Percentiles rank a stretch among this genome's conserved stretches.
Conservation (phyloP, 2,329 filamentous ascomycete species). For the Aspergillus uvarum region DNA sequence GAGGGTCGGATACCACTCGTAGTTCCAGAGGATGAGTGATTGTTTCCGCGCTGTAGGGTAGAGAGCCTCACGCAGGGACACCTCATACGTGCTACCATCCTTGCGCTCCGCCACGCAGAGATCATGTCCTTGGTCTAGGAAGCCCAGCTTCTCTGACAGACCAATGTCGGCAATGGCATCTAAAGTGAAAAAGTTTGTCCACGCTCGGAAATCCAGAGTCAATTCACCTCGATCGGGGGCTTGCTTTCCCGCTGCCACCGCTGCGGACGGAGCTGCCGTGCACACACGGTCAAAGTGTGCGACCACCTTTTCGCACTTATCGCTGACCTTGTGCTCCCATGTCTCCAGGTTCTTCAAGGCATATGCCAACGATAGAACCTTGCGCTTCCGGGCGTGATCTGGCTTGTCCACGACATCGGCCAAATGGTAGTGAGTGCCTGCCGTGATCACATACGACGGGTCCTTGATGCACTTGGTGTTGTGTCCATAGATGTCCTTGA, state of each 20-base stretch:
- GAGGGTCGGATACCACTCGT: conserved; percentile 50
- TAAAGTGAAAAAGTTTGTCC: conserved; percentile 57
- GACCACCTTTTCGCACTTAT: conserved; percentile 50
- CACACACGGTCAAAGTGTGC: conserved; percentile 46
- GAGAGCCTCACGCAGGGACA: conserved; percentile 52
- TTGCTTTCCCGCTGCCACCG: conserved; percentile 29
- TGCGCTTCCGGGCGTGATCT: conserved; percentile 54
- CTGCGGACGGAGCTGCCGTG: conserved; percentile 31
- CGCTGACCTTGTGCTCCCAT: conserved; percentile 57
- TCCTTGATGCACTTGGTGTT: conserved; percentile 54
- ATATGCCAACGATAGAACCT: conserved; percentile 52
- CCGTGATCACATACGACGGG: conserved; percentile 45
- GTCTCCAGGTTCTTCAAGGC: conserved; percentile 55
- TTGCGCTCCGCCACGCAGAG: conserved; percentile 43
- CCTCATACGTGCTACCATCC: conserved; percentile 49
- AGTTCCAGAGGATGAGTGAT: conserved; percentile 43
- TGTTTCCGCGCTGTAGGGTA: conserved; percentile 54
- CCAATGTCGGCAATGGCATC: conserved; percentile 60
- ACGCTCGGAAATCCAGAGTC: conserved; percentile 53
- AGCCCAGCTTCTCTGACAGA: conserved; percentile 51
- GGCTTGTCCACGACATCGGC: conserved; percentile 54
- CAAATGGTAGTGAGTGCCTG: conserved; percentile 53
- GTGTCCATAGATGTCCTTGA: conserved; percentile 55
- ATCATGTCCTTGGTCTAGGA: conserved; percentile 53
- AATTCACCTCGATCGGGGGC: conserved; percentile 23